These are phyloP conservation scores for Chlamydomonas sphaeroides DNA, from an alignment of 139 green algal species.

Conservation along the genomic window DNA sequence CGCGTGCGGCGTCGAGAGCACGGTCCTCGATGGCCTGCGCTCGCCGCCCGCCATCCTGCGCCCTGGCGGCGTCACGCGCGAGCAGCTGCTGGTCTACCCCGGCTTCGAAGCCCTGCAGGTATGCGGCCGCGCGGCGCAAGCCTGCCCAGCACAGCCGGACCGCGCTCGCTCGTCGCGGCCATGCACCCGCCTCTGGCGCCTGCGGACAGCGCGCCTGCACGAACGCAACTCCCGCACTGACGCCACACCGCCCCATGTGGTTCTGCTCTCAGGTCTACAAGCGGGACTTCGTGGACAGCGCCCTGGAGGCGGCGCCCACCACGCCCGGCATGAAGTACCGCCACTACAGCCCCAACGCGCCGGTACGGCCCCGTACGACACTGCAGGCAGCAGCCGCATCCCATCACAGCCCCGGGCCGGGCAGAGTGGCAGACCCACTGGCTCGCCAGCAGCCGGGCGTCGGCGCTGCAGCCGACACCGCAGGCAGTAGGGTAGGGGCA, in stretches of 20 bases:
- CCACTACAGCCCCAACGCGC: constrained; percentile 67
- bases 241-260: no score
- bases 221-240: no score
- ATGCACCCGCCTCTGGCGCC: no score
- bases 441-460: not conserved
- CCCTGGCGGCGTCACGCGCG: constrained; percentile 60
- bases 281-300: constrained; percentile 53
- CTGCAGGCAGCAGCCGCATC: no score
- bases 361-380: no score
- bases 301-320: constrained; percentile 58
- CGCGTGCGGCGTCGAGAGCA: constrained; percentile 65
- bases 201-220: no score
- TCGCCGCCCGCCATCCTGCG: constrained; percentile 61
- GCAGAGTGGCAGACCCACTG: no score
- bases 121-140: no score
- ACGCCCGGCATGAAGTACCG: constrained; percentile 78
- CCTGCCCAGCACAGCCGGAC: no score
- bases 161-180: no score
- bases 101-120: constrained; percentile 50
- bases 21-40: constrained; percentile 56
- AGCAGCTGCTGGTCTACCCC: constrained; percentile 49
- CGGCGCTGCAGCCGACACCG: constrained; percentile 4
- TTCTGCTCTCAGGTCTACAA: constrained; percentile 62
- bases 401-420: no score
- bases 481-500: no score